These are phyloP conservation scores for Euphrasia arctica DNA, from an alignment of 305 asterid species.

Conservation along the genomic window DNA sequence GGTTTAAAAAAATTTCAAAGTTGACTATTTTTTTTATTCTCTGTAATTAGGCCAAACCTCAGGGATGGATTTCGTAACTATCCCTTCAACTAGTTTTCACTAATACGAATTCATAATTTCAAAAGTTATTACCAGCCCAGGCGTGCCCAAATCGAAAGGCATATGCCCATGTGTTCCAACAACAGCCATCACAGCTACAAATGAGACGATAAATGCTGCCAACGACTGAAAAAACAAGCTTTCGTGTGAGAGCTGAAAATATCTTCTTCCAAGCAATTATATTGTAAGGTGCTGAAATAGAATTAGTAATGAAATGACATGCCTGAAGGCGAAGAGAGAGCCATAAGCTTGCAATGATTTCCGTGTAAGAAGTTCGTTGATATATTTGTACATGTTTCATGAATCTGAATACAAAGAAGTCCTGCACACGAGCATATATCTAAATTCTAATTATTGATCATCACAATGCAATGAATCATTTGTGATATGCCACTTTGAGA, in stretches of 20 bases:
- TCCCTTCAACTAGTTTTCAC: constrained; percentile 2
- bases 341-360: constrained; percentile 89
- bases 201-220: constrained; percentile 89
- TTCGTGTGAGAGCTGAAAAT: constrained; percentile 20
- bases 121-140: constrained; percentile 84
- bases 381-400: constrained; percentile 58
- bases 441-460: too few relatives aligned
- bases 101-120: constrained; percentile 8
- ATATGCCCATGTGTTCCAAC: constrained; percentile 68
- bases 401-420: constrained; percentile 62
- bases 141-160: constrained; percentile 83
- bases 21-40: too few relatives aligned
- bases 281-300: constrained; percentile 2
- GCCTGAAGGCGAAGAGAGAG: constrained; percentile 99
- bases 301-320: constrained; percentile 8
- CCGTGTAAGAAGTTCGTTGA: constrained; percentile 91
- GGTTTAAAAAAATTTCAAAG: too few relatives aligned
- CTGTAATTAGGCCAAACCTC: too few relatives aligned
- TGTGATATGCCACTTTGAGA: too few relatives aligned
- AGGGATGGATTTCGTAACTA: too few relatives aligned
- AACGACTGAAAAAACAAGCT: constrained; percentile 45
- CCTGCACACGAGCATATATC: constrained; percentile 45
- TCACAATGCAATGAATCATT: too few relatives aligned
- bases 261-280: not conserved
- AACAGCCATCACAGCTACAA: constrained; percentile 92